Percentiles rank a stretch among this genome's conserved stretches.
Evolutionary conservation across 75 land plant species (phyloP).

Genomic region (Pinus taeda): DNA sequence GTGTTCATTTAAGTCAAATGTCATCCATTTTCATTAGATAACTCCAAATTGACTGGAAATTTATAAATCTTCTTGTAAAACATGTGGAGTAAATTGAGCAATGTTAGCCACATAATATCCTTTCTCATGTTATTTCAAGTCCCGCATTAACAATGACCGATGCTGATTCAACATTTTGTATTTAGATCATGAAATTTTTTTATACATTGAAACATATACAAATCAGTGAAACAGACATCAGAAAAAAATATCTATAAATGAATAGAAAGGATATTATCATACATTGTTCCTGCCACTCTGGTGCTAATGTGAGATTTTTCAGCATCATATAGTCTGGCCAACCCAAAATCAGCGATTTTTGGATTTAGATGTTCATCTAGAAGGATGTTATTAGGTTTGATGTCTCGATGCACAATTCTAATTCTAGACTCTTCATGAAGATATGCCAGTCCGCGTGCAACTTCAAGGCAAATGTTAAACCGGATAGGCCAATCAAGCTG

Average conservation of each 20-base stretch:
- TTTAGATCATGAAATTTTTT: neutral
- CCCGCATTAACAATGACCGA: neutral
- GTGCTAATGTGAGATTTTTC: constrained; percentile 41
- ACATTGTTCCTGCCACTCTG: constrained; percentile 45
- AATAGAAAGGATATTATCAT: neutral
- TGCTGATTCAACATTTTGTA: neutral
- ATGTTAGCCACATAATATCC: neutral
- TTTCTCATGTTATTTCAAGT: neutral
- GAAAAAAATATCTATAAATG: neutral
- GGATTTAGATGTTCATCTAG: constrained; percentile 32
- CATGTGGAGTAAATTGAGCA: neutral
- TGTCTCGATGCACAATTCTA: constrained; percentile 42
- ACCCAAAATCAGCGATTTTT: constrained; percentile 30
- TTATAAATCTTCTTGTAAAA: neutral
- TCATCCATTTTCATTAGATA: neutral
- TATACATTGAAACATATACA: neutral
- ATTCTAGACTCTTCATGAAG: constrained; percentile 35
- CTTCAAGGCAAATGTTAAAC: constrained; percentile 32
- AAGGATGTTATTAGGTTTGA: constrained; percentile 43
- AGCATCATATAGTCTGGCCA: constrained; percentile 25
- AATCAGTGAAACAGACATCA: neutral
- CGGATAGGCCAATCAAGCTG: constrained; percentile 28
- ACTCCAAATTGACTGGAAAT: neutral
- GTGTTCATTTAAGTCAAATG: neutral
- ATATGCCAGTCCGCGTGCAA: constrained; percentile 41